A percentile compares a stretch with the other conserved stretches of the same genome.
Evolutionary conservation across 768 basidiomycete species (phyloP).

Genomic region (Mycena sanguinolenta): DNA sequence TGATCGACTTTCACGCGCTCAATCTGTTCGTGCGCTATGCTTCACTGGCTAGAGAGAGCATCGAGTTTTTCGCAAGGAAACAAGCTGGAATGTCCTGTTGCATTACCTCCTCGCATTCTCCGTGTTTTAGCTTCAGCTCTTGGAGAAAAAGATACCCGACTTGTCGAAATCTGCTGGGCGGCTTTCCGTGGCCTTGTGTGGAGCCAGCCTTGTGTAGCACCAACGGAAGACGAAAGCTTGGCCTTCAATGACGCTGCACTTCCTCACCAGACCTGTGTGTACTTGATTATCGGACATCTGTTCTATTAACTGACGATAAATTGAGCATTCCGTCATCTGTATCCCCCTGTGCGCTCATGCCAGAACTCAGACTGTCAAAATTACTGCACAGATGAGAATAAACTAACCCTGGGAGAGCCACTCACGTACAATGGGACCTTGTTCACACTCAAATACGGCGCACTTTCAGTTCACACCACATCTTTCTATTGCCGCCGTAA

Average conservation of each 20-base stretch:
- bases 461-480: constrained; percentile 7
- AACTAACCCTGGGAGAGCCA: background rate
- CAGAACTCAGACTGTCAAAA: background rate
- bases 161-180: constrained; percentile 10
- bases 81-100: background rate
- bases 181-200: constrained; percentile 8
- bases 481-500: constrained; percentile 17
- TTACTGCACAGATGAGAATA: background rate
- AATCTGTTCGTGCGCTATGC: constrained; percentile 17
- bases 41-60: background rate
- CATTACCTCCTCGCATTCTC: background rate
- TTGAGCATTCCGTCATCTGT: constrained; percentile 11
- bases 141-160: constrained; percentile 6
- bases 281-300: no score
- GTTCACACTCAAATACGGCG: constrained; percentile 9
- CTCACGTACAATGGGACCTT: constrained; percentile 9
- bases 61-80: background rate
- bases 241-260: constrained; percentile 11
- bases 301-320: background rate
- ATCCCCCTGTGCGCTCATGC: constrained; percentile 12
- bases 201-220: background rate
- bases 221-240: constrained; percentile 8
- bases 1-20: constrained; percentile 6
- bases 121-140: constrained; percentile 11
- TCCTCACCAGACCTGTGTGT: background rate